These are phyloP conservation scores for Claviceps lovelessii DNA, from an alignment of 2,329 filamentous ascomycete genomes.

Conservation along the genomic window DNA sequence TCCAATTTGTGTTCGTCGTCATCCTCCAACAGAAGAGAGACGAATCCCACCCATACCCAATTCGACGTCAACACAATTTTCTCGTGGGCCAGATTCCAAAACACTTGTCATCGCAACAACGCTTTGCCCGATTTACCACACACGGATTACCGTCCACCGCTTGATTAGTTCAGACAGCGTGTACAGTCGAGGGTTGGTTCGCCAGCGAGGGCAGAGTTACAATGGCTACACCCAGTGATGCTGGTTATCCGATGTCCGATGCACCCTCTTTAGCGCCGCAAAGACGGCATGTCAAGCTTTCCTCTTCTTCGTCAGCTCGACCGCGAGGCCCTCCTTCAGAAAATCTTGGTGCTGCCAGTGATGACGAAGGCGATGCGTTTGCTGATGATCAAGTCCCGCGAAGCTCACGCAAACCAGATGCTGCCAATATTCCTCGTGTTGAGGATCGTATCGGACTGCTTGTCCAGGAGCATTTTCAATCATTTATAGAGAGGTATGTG, in stretches of 20 bases:
- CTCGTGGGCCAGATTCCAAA: not conserved
- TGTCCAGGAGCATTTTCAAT: conserved; percentile 63
- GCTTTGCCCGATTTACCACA: not conserved
- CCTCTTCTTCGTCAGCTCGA: conserved; percentile 37
- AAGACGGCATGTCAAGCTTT: conserved; percentile 26
- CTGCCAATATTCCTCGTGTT: conserved; percentile 49
- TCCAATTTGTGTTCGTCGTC: not conserved
- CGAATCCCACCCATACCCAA: not conserved
- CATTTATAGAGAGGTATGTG: conserved; percentile 59
- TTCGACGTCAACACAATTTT: not conserved
- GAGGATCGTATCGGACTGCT: conserved; percentile 63
- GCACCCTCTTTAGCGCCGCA: conserved; percentile 29
- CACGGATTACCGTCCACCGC: not conserved
- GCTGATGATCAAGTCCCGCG: conserved; percentile 49
- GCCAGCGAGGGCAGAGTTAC: not conserved
- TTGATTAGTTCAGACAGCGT: not conserved
- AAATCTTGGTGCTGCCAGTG: conserved; percentile 43
- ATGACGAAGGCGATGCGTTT: conserved; percentile 48
- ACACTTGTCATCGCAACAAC: not conserved
- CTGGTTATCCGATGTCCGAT: conserved; percentile 44
- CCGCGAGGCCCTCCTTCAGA: conserved; percentile 49
- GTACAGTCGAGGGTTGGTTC: not conserved
- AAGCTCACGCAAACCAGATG: conserved; percentile 32
- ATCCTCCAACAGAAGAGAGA: not conserved
- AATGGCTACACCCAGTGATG: conserved; percentile 42